Evolutionary conservation across 345 rosid species (phyloP), one percentile per base, ranked within the genome.

Genomic region (Corymbia maculata): DNA sequence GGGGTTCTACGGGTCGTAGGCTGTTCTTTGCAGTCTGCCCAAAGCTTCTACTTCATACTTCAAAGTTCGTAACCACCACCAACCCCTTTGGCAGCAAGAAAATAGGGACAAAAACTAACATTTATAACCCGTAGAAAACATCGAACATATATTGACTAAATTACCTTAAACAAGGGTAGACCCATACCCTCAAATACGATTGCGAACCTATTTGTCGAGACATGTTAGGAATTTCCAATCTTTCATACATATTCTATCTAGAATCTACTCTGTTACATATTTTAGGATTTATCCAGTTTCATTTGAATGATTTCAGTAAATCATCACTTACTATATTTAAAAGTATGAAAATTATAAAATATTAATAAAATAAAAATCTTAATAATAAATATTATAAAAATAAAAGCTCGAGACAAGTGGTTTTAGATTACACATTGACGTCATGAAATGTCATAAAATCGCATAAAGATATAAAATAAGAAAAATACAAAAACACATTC

Each of bases 351-450:
- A 36, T 36, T 36, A 36, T 36, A 4, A 36, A 36, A 36, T 36
- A 36, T 36, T 36, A 36, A 36, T 36, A 36, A 36, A 55, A 8
- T 55, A 55, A 55, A 21, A 55, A 5, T 21, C 59, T 53, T 0
- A 7, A 0, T 53, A 10, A 7, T 53, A 53, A 0, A 53, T 53
- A 53, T 55, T 12, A 9, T 1, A 0, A 1, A 21, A 55, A 21
- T 55, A 2, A 0, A 21, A 55, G 26, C 1, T 55, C 0, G n/a
- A 4, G 5, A 55, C 9, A 21, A 21, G 28, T 55, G 13, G 21
- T 55, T 55, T 22, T 21, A 22, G 2, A 55, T 55, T 9, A 4
- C 28, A 55, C 21, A 55, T 55, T 55, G 61, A 22, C 24, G 6
- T 12, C 24, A 22, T 55, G 21, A 55, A 8, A 55, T 53, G 28